Evolutionary conservation across 2,329 filamentous ascomycete species (phyloP), one percentile per base, ranked within the genome.

Genomic region (Aspergillus pseudoterreus): DNA sequence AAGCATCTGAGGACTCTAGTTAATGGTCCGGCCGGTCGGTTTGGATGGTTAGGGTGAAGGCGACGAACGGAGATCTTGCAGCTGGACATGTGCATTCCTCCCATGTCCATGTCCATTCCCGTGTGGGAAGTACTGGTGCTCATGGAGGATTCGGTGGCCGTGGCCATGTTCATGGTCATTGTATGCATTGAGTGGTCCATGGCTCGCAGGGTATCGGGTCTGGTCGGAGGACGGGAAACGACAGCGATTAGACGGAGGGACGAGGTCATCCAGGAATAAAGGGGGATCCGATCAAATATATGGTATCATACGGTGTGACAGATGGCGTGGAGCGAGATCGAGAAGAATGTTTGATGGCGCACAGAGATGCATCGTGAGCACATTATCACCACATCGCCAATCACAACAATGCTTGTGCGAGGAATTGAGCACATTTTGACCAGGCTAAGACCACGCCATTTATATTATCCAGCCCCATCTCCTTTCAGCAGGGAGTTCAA

Each of bases 81-180:
- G 42, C 52, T 53, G 48, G 87, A 83, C 65, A 88, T 75, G 3
- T 84, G 49, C 19, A 58, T 55, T 24, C 86, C 68, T 87, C 52
- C 48, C 61, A 62, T 63, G 41, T 58, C 54, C 59, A 51, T 52
- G 36, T 78, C 85, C 86, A 89, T 69, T 8, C 11, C 35, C 35
- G n/a, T 38, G 10, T 6, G 2, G 90, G 35, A 36, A 19, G 51
- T 51, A 24, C 49, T 46, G 19, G 45, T 45, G 46, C 42, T 47
- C 54, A 55, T 56, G 3, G 43, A 42, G 8, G 48, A 44, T 12
- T 45, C 47, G 21, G 49, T 47, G 27, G 42, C 35, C 45, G 52
- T 55, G 38, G 41, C 30, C 48, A 53, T 54, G 36, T 14, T 42
- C 54, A 53, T 55, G 21, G 44, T 45, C 15, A 21, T 45, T 1